A percentile compares a stretch with the other conserved stretches of the same genome.
phyloP scores from a whole-genome alignment of 2,329 filamentous ascomycete species.

The Xylaria sp. region DNA sequence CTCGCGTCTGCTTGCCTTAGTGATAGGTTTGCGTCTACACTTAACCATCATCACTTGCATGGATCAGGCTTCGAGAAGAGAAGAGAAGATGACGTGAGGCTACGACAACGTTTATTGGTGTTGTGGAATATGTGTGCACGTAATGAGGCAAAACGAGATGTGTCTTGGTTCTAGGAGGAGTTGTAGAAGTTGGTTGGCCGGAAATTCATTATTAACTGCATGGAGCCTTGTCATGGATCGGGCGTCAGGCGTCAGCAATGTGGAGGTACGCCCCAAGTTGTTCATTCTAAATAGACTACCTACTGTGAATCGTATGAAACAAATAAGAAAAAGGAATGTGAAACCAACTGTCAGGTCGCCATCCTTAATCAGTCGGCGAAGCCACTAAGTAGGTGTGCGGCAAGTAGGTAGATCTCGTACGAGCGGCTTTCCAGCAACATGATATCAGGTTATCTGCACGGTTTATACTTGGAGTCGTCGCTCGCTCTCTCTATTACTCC shows the following conservation, averaged over 20 bases:
- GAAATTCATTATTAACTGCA: neutral
- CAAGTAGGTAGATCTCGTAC: neutral
- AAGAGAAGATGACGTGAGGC: constrained; percentile 10
- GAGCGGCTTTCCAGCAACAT: neutral
- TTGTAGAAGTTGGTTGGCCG: neutral
- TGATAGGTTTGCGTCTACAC: neutral
- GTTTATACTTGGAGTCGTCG: neutral
- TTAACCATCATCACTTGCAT: neutral
- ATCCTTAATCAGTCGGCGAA: neutral
- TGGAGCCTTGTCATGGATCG: neutral
- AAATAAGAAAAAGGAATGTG: neutral
- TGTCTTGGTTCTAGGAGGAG: neutral
- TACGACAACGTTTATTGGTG: constrained; percentile 5
- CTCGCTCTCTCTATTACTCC: neutral
- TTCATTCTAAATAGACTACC: neutral
- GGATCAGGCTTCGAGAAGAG: neutral
- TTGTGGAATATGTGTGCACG: neutral
- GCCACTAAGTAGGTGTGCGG: neutral
- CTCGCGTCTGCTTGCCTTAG: constrained; percentile 15
- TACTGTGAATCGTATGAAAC: neutral
- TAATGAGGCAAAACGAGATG: neutral
- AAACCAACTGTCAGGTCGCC: neutral
- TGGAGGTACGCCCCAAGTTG: neutral
- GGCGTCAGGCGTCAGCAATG: neutral
- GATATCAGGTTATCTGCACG: neutral